Conservation (phyloP, 805 yeast genomes). For the Phaffomyces antillensis region DNA sequence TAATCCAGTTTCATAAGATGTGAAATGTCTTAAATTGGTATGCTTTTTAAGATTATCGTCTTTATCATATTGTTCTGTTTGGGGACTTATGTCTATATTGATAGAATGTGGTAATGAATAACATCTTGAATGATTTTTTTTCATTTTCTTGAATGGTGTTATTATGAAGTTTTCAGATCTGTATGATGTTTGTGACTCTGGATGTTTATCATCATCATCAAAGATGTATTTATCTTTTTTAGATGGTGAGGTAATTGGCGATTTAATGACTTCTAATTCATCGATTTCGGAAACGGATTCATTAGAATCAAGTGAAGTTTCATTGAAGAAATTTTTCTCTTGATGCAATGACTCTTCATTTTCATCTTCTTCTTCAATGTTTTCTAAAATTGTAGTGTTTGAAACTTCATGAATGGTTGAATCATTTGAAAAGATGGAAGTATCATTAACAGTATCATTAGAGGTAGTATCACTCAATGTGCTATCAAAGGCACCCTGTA, state of each 20-base stretch:
- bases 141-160: neutral
- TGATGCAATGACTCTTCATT: neutral
- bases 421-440: constrained; percentile 2
- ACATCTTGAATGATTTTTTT: constrained; percentile 2
- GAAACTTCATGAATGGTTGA: neutral
- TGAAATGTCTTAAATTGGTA: constrained; percentile 19
- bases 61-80: neutral
- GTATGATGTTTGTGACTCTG: neutral
- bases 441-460: neutral
- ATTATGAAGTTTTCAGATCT: neutral
- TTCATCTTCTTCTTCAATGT: neutral
- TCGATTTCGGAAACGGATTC: too few species aligned
- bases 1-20: constrained; percentile 22
- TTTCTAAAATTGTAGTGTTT: neutral
- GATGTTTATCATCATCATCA: neutral
- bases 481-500: constrained; percentile 13
- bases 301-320: neutral
- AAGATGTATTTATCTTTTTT: neutral
- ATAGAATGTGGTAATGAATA: constrained; percentile 6
- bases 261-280: too few species aligned
- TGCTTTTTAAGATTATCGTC: neutral
- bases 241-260: neutral
- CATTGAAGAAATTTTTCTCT: neutral
- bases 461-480: constrained; percentile 5
- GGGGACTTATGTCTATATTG: neutral